Conservation (phyloP, 345 rosid genomes). For the Eucalyptus camaldulensis region DNA sequence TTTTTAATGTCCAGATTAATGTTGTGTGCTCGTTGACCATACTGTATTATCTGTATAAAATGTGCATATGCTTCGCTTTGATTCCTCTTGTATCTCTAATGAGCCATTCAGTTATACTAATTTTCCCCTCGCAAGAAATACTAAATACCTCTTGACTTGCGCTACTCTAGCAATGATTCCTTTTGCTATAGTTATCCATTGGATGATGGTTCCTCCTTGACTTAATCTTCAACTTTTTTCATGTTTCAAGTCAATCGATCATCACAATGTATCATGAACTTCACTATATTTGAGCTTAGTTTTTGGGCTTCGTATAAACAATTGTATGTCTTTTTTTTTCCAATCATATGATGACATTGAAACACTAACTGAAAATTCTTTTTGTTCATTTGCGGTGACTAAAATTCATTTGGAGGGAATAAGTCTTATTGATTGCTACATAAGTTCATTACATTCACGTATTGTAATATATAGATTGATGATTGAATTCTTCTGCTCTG, state of each 20-base stretch:
- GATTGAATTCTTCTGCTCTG: neutral
- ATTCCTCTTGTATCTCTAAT: too few species aligned
- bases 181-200: neutral
- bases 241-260: neutral
- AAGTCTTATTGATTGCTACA: neutral
- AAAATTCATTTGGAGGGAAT: neutral
- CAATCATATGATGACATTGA: too few species aligned
- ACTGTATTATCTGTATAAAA: too few species aligned
- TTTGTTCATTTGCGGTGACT: neutral
- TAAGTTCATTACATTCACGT: neutral
- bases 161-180: neutral
- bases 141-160: neutral
- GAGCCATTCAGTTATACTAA: too few species aligned
- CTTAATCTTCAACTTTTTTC: neutral
- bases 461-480: neutral
- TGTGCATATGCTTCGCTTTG: too few species aligned
- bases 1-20: too few species aligned
- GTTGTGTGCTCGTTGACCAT: too few species aligned
- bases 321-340: too few species aligned
- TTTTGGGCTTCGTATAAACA: too few species aligned
- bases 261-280: neutral
- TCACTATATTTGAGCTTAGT: neutral
- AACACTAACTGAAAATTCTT: neutral
- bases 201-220: neutral
- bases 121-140: too few species aligned